Evolutionary conservation across 2,329 filamentous ascomycete species (phyloP), one percentile per base, ranked within the genome.

Genomic region (Oidium heveae): DNA sequence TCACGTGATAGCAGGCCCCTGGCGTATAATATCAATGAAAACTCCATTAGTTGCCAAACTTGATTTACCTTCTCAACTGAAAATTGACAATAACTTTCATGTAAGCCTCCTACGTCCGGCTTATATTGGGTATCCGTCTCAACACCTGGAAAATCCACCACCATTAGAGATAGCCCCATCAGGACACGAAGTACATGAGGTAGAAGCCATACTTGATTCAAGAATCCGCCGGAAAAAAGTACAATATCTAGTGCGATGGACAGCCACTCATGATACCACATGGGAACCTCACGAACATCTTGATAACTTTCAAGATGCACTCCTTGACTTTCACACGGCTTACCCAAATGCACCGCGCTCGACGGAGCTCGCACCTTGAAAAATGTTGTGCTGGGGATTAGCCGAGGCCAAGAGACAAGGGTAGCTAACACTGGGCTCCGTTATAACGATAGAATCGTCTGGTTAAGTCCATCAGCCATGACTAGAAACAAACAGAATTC

Each of bases 221-320:
- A 1, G 33, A 52, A 39, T 52, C 7, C 13, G 20, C 4, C 7
- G 50, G 22, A 52, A 52, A 7, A 52, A 52, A 39, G 33, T 39
- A 41, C 33, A 52, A 52, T 52, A 52, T 28, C 20, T 52, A 28
- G 50, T 52, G 10, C 33, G 50, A 15, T 52, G 50, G 50, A 52
- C 50, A 22, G 50, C 7, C 3, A 28, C 9, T 12, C 9, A 52
- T 41, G 20, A 52, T 24, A 52, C 34, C 12, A 52, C 50, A 24
- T 52, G 22, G 22, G 22, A 24, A 24, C 22, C 22, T 2, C n/a
- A 12, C 49, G 8, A 52, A 36, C 8, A 52, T 15, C 49, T 36
- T 18, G 33, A 36, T 9, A 18, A 52, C 32, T 36, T 4, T 37
- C 8, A 52, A 16, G 33, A 52, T 8, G n/a, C 7, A 22, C 22